These are phyloP conservation scores for Leersia perrieri DNA, from an alignment of 176 grass and related monocot genomes.

Conservation along the genomic window DNA sequence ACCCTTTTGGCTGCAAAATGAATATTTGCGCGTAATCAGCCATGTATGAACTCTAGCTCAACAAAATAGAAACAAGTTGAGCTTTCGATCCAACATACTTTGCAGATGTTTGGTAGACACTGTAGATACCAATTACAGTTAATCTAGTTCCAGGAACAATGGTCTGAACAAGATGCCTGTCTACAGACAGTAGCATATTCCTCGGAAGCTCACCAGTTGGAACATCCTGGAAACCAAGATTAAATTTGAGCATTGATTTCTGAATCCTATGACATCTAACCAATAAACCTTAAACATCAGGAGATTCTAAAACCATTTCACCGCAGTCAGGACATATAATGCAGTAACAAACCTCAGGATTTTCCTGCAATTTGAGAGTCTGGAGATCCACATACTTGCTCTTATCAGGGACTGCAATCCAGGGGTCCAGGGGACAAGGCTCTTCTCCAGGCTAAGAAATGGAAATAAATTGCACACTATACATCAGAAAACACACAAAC, in stretches of 20 bases:
- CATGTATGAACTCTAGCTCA: background rate
- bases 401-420: conserved; percentile 95
- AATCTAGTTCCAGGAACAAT: conserved; percentile 93
- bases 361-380: conserved; percentile 95
- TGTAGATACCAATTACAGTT: conserved; percentile 92
- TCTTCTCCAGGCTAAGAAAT: conserved; percentile 80
- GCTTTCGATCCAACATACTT: conserved; percentile 49
- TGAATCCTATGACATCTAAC: background rate
- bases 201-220: conserved; percentile 97
- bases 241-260: background rate
- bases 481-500: background rate
- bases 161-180: conserved; percentile 92
- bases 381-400: conserved; percentile 99
- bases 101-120: conserved; percentile 80
- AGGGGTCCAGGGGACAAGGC: conserved; percentile 84
- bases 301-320: background rate
- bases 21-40: background rate
- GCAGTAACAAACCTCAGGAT: conserved; percentile 73
- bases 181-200: conserved; percentile 84
- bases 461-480: conserved; percentile 4
- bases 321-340: background rate
- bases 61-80: background rate
- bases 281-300: background rate
- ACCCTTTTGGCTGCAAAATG: conserved; percentile 69
- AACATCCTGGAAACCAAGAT: conserved; percentile 68